Percentiles rank a stretch among this genome's conserved stretches.
Evolutionary conservation across 2,329 filamentous ascomycete genomes (phyloP).

Genomic region (Cercospora beticola): DNA sequence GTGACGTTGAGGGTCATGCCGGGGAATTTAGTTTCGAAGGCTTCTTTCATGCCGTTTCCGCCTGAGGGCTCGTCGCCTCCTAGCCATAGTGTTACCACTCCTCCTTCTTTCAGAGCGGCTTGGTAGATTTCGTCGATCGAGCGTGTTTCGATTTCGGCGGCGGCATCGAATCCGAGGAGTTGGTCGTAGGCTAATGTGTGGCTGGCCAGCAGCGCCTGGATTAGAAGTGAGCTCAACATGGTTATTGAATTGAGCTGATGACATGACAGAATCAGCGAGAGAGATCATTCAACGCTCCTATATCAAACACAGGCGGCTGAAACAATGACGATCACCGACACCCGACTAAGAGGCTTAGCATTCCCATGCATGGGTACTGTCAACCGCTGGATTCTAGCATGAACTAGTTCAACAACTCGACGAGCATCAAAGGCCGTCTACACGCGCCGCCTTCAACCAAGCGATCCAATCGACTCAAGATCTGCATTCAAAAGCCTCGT

Average conservation of each 20-base stretch:
- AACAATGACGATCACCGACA: no score
- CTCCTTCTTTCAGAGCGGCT: neutral
- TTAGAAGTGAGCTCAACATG: neutral
- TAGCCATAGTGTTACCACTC: neutral
- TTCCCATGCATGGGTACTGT: no score
- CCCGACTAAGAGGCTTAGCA: no score
- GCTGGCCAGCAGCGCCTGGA: neutral
- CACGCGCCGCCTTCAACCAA: neutral
- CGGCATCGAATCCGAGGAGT: neutral
- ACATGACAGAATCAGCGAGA: neutral
- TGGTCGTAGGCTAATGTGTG: neutral
- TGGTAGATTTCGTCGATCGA: neutral
- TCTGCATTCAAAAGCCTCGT: neutral
- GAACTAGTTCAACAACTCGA: neutral
- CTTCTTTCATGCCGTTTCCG: neutral
- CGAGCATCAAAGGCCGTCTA: neutral
- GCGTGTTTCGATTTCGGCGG: neutral
- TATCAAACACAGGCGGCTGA: neutral
- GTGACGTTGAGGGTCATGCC: neutral
- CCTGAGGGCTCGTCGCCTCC: neutral
- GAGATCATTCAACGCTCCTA: neutral
- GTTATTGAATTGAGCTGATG: neutral
- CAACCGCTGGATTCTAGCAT: no score
- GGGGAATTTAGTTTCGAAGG: neutral
- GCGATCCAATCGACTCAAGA: neutral